Base-by-base conservation (phyloP, 2,329 filamentous ascomycete species). In the Pestalotiopsis fici region DNA sequence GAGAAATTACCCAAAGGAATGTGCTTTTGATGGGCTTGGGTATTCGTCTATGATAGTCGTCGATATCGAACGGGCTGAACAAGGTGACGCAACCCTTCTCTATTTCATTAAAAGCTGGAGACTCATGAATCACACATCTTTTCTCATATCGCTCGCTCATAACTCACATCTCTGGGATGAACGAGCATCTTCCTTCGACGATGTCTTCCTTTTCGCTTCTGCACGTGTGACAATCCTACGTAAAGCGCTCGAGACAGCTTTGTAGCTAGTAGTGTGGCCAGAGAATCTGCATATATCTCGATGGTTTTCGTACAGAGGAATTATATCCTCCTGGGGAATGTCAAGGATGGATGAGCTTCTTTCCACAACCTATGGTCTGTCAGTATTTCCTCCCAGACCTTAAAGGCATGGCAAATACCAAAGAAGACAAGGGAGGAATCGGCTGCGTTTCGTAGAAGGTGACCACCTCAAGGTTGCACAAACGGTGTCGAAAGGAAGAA, bases 1-100 rank as follows among this genome's bases (percentile, higher is more conserved):
- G 68, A 27, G 64, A 71, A 31, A 77, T 64, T 64, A 82, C 75
- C 79, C 78, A 81, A 64, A 72, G 71, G 68, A 76, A 81, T n/a
- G 79, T 80, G 18, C 77, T 78, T 61, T 75, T 69, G 13, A 77
- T 73, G 12, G 75, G 75, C 23, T 62, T 72, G 21, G 77, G 75
- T 60, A 78, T 73, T 65, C 69, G 59, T 21, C 71, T 71, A 64
- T 71, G 74, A 66, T 80, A 77, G 50, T 79, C 76, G 50, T 70
- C 66, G 4, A 75, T 68, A 65, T 78, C 71, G 65, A 70, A 75
- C 28, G 66, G 74, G 65, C 77, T 74, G 18, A 81, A 73, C 1
- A 80, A 73, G 47, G 64, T 62, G 59, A 80, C 69, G 69, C 78
- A 81, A 7, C 71, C 68, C 66, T 69, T 76, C 67, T 81, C 79